Evolutionary conservation across 768 basidiomycete species (phyloP), one percentile per base, ranked within the genome.

Genomic region (Podaxis pistillaris): DNA sequence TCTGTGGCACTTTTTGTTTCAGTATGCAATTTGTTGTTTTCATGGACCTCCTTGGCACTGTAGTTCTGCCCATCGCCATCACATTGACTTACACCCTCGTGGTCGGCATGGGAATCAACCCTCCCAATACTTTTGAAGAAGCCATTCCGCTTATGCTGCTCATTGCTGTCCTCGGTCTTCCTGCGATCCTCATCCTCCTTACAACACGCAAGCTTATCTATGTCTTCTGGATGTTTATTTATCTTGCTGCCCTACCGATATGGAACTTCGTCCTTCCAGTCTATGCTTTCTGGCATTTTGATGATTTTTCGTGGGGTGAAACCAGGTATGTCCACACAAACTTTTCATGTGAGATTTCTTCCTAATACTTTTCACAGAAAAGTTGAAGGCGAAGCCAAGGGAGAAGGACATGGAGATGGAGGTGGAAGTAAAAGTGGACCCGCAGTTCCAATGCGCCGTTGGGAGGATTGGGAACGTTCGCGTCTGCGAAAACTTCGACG

Each of bases 1-100:
- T 98, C 15, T 98, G 97, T 75, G 97, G 97, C 38, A 98, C 96
- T 33, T 99, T 99, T 77, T 99, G 97, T 81, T 98, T 98, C 79
- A 97, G 94, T 76, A 98, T 98, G 96, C 97, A 98, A 73, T 98
- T 98, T 74, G 89, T 98, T 74, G 95, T 98, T 58, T 94, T 96
- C 78, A 95, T 98, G 93, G 95, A 98, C 74, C 85, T 96, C 49
- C 76, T 95, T 63, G 93, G 93, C 63, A 96, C 93, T 2, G 86
- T 94, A 68, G 95, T 97, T 22, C 85, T 98, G 17, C 97, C 97
- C 28, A 87, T 98, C 69, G 96, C 96, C 65, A 97, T 99, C 69
- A 77, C 82, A 58, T 82, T 99, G 56, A 98, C 97, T 2, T 94
- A 94, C 72, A 83, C 88, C 60, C 87, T 98, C 52, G 87, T 97